Evolutionary conservation across 1,284 basidiomycete genomes (phyloP), one percentile per base, ranked within the genome.

Genomic region (Takashimella tepidaria): DNA sequence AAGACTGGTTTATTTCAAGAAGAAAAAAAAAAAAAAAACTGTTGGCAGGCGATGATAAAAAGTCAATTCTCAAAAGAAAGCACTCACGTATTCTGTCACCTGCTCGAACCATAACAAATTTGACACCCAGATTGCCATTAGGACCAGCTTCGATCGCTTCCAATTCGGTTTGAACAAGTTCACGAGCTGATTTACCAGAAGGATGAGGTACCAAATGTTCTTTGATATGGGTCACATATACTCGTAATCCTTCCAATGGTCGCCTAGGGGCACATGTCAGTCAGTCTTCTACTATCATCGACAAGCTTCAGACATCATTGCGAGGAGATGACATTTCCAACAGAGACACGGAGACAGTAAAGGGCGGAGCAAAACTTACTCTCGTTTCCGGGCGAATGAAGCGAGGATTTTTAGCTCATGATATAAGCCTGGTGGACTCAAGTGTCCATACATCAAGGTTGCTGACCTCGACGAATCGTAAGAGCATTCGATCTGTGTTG

Each of bases 191-290:
- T 41, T 61, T 58, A 3, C 73, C 70, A 5, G 62, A 58, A 3
- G 64, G 63, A 57, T 73, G 70, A 5, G 72, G 74, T 0, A 66
- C 50, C 4, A 76, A 57, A 8, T 60, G 52, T 47, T 72, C 69
- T 54, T 76, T 76, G 56, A 76, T 69, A 53, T 76, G 74, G 5
- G 66, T 75, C 23, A 76, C 61, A 55, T 60, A 75, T 2, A 76
- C 50, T 16, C 53, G 57, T 4, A 76, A 55, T 0, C 70, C 73
- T 4, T 53, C 45, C 2, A 76, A 59, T 1, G 71, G 70, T 1
- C 53, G 55, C 27, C 58, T 61, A 50, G 27, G 20, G 4, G 48
- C 45, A 23, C 26, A 45, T 21, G 20, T 8, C 25, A 47, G 42
- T n/a, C 45, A 37, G 23, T 5, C 40, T 41, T 13, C 45, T 37